phyloP scores from a whole-genome alignment of 2,329 filamentous ascomycete genomes.

The Pseudopyrenochaeta lycopersici region DNA sequence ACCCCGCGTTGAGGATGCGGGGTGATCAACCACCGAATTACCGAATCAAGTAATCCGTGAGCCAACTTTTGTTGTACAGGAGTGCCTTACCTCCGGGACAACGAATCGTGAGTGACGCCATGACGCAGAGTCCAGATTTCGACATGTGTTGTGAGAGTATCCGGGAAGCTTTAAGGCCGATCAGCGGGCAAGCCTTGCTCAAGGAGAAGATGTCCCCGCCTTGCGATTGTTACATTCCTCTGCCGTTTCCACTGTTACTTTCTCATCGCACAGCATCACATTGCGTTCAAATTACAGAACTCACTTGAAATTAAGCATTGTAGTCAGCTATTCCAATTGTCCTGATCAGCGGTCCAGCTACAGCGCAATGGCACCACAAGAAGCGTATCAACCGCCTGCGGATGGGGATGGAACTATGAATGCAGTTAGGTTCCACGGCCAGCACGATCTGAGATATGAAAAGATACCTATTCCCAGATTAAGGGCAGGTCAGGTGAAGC shows the following conservation, averaged over 20 bases:
- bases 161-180: slow-evolving; percentile 1
- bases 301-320: neutral
- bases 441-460: slow-evolving; percentile 55
- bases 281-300: too few relatives aligned
- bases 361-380: slow-evolving; percentile 7
- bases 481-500: slow-evolving; percentile 53
- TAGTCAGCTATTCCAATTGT: neutral
- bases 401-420: slow-evolving; percentile 49
- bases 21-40: slow-evolving; percentile 30
- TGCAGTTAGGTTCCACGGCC: slow-evolving; percentile 57
- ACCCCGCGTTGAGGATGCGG: slow-evolving; percentile 31
- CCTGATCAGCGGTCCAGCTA: neutral
- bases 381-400: slow-evolving; percentile 24
- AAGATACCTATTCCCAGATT: slow-evolving; percentile 52
- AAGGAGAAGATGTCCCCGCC: too few relatives aligned
- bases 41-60: slow-evolving; percentile 31
- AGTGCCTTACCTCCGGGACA: slow-evolving; percentile 3
- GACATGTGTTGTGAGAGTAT: neutral
- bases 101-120: slow-evolving; percentile 5
- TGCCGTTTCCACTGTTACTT: too few relatives aligned
- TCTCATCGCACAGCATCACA: too few relatives aligned
- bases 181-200: neutral
- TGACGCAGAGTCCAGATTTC: slow-evolving; percentile 1
- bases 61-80: slow-evolving; percentile 8
- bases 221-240: too few relatives aligned